Evolutionary conservation across 352 stramenopile genomes (phyloP), one percentile per base, ranked within the genome.

Genomic region (Phytophthora cactorum): DNA sequence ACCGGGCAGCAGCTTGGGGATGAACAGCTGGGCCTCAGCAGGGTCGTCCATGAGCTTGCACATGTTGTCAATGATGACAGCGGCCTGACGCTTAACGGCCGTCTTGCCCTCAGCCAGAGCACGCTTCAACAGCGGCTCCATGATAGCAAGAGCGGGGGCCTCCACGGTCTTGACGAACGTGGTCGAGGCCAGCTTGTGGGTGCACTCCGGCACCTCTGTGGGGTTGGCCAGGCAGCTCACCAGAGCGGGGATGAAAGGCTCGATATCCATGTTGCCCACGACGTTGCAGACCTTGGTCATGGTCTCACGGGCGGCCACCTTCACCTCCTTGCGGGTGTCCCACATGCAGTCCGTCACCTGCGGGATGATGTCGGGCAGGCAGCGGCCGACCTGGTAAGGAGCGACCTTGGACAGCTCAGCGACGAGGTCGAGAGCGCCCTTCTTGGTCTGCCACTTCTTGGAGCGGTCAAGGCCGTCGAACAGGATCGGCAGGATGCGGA

Each of bases 31-130:
- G 9, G 96, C 97, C 76, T 99, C 96, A 70, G 97, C 76, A 1
- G 97, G 95, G 77, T 99, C 96, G 77, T 99, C 97, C 68, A 99
- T 98, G 43, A 99, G 88, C 90, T 99, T 99, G 80, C 91, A 98
- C 96, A 99, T 99, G 86, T 99, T 99, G 88, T 99, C 96, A 78
- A 99, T 99, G 70, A 99, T 99, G 66, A 99, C 97, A 68, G 96
- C 95, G 52, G 93, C 95, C 84, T 99, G 97, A 90, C 97, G 95
- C 84, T 99, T 99, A 32, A 98, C 97, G 14, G 97, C 89, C 3
- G 88, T 99, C 81, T 97, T 97, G 52, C 97, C 97, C 72, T 99
- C 96, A 58, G 96, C 93, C 51, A 99, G 77, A 55, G 96, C 97
- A 82, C 97, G 96, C 72, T 98, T 86, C 31, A 99, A 86, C 44